A percentile compares a stretch with the other conserved stretches of the same genome.
Conservation (phyloP, 2,329 filamentous ascomycete species). For the Xylaria hypoxylon region DNA sequence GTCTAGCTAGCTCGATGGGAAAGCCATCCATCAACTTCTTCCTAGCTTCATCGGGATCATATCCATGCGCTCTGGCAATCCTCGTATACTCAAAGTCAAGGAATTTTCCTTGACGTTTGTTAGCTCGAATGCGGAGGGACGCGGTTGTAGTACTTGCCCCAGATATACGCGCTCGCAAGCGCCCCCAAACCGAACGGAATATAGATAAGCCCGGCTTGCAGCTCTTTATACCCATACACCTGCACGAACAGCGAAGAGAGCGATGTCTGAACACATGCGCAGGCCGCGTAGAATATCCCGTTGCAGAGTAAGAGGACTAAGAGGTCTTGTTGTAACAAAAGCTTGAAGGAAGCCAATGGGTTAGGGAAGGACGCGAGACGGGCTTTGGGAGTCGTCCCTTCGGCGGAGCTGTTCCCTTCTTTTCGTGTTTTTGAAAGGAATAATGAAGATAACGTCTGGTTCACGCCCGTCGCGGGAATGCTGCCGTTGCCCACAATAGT, state of each 20-base stretch:
- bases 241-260: slow-evolving; percentile 43
- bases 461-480: slow-evolving; percentile 31
- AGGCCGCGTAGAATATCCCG: slow-evolving; percentile 44
- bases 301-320: slow-evolving; percentile 39
- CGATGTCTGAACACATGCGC: slow-evolving; percentile 41
- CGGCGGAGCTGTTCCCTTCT: background rate
- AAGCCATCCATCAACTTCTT: slow-evolving; percentile 17
- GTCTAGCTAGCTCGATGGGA: slow-evolving; percentile 35
- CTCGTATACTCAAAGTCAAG: slow-evolving; percentile 34
- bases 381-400: background rate
- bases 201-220: slow-evolving; percentile 42
- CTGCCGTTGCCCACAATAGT: slow-evolving; percentile 36
- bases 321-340: slow-evolving; percentile 28
- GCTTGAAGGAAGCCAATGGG: slow-evolving; percentile 34
- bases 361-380: slow-evolving; percentile 28
- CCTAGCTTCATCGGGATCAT: background rate
- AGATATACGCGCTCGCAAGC: slow-evolving; percentile 35
- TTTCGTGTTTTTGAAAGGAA: background rate
- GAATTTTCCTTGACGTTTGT: slow-evolving; percentile 19
- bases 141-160: slow-evolving; percentile 32
- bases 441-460: slow-evolving; percentile 25
- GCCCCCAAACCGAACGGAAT: slow-evolving; percentile 40
- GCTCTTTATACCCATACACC: slow-evolving; percentile 39
- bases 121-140: background rate
- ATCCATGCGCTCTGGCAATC: slow-evolving; percentile 15